Evolutionary conservation across 2,329 filamentous ascomycete species (phyloP).

Genomic region (Fusarium sp.): DNA sequence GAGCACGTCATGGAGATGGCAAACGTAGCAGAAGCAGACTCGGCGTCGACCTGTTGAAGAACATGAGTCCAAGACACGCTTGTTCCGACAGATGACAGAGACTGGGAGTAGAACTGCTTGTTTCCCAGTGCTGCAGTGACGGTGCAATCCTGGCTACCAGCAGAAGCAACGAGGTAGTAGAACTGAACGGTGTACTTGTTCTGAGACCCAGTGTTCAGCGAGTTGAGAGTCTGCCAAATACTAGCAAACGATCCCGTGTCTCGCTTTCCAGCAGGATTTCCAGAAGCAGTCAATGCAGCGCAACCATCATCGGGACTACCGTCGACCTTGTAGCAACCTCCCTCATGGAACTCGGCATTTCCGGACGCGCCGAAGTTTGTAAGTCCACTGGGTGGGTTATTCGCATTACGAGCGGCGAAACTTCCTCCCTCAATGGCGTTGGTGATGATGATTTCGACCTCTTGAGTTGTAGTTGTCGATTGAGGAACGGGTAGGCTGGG

Average conservation of each 20-base stretch:
- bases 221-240: not conserved
- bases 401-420: not conserved
- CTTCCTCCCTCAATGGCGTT: not conserved
- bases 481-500: fast-evolving
- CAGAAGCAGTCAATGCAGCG: not conserved
- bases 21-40: not conserved
- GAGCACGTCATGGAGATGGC: not conserved
- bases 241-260: not conserved
- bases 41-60: not conserved
- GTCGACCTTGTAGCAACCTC: slow-evolving; percentile 4
- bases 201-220: not conserved
- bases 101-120: not conserved
- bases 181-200: slow-evolving; percentile 12
- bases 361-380: not conserved
- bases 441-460: not conserved
- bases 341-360: not conserved
- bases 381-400: not conserved
- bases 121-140: not conserved
- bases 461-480: not conserved
- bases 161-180: not conserved
- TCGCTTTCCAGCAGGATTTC: not conserved
- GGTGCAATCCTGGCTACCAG: not conserved
- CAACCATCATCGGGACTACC: slow-evolving; percentile 8
- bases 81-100: fast-evolving
- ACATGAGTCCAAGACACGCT: not conserved